Evolutionary conservation across 345 rosid species (phyloP), one percentile per base, ranked within the genome.

Genomic region (Populus tremula): DNA sequence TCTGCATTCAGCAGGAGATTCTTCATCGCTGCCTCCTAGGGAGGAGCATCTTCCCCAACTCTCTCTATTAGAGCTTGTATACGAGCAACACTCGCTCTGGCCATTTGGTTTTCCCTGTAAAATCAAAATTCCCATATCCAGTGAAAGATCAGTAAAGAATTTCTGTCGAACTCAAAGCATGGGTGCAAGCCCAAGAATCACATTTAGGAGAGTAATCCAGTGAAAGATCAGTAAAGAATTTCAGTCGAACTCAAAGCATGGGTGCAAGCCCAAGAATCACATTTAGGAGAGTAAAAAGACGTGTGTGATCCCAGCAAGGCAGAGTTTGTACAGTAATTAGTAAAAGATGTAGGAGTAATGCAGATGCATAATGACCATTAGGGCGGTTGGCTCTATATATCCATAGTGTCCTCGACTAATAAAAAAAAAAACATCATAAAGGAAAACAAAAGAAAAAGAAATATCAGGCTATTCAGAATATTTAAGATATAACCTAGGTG

Each of bases 41-140:
- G 98, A 93, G 72, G 96, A 93, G 88, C 99, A 96, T 85, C 98
- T 87, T 73, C 98, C 99, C 99, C 99, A 96, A 82, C 99, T 96
- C 87, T 91, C 98, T 83, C 98, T 88, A 83, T 88, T 93, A n/a
- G 98, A 96, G 89, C 99, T 93, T 65, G 94, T 92, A 75, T 89
- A 89, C 3, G 97, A 96, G 82, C 96, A 92, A 69, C 94, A 92
- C 71, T 92, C 97, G 59, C 77, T 86, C 73, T 75, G 89, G 54
- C 76, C 90, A 85, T 83, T 70, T 74, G 79, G 79, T 79, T 90
- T 89, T 73, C 89, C 97, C 98, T 96, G 90, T 56, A 61, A 72
- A 50, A 45, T 59, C 50, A 69, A 18, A 45, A 17, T 50, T 35
- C 63, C 77, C 54, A 53, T 63, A 17, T 49, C 71, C 36, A 49